Evolutionary conservation across 768 basidiomycete species (phyloP), one percentile per base, ranked within the genome.

Genomic region (Fomitopsis pulvina): DNA sequence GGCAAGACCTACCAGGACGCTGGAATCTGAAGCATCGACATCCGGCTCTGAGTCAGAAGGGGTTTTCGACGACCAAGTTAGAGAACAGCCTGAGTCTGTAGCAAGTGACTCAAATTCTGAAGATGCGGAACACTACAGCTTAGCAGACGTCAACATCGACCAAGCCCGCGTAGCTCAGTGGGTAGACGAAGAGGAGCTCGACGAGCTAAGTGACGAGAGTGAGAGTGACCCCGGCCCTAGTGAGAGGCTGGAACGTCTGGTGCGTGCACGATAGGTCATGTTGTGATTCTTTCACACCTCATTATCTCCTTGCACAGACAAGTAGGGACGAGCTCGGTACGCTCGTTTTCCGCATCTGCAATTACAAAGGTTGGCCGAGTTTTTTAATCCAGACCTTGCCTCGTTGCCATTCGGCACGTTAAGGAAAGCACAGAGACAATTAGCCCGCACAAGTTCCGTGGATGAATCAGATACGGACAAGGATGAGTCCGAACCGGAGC

Each of bases 111-210:
- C 47, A 27, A 14, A 22, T 25, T 11, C 27, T 38, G 51, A 46
- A n/a, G 43, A 51, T 11, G 59, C 58, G 3, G 45, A 45, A 20
- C 24, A n/a, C n/a, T n/a, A n/a, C n/a, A n/a, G n/a, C n/a, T n/a
- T 57, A 11, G 47, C 52, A 25, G 60, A 57, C n/a, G 50, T 50
- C 3, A 72, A 75, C 49, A 62, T 66, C 4, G 81, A 84, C 59
- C 70, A 68, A 1, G 79, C 81, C 7, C 71, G 82, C n/a, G 68
- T 82, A 24, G 76, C 73, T 12, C 80, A 79, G 56, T 86, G 81
- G 80, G 68, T 76, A 3, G 80, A 77, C 39, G 79, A 80, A 47
- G 69, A 67, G 5, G 66, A 67, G 60, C 48, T 75, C 14, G 64
- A 65, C 22, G 55, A 55, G 39, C 48, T 46, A 4, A 22, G 46